Evolutionary conservation across 1,139 yeast genomes (phyloP), one percentile per base, ranked within the genome.

Genomic region (Suhomyces taliae): DNA sequence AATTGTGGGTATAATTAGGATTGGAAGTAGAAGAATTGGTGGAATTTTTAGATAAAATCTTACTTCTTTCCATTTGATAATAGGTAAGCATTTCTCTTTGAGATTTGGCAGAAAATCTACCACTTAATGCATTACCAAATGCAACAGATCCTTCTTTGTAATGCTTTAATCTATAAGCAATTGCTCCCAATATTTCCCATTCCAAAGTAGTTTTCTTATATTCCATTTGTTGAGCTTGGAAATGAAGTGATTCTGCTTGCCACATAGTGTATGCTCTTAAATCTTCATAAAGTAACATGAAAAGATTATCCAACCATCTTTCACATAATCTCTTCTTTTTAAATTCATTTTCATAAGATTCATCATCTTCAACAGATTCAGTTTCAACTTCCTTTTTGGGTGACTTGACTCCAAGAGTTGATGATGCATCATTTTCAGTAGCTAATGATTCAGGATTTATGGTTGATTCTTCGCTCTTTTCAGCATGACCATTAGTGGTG

Each of bases 131-230:
- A 42, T 90, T 85, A 54, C 89, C 88, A 58, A 89, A 82, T 7
- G 98, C 96, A 15, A 86, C 82, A 10, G 90, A 76, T 0, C 96
- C 95, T 59, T 89, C 95, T 50, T 84, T 85, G 62, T 71, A 82
- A 62, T 90, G 90, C 61, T 86, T 85, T 39, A 91, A 81, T 51
- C 97, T 79, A 58, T 79, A 79, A 6, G 96, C 90, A 39, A 90
- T 82, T 48, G 82, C 76, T 0, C 98, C 99, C 52, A 91, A 79
- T 38, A 91, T 76, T 65, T 91, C 97, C 98, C 98, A 93, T 67
- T 93, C 99, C 48, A 89, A 72, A 0, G 96, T 87, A 46, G 90
- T 82, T 67, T 88, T 91, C 59, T 82, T 83, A 56, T 86, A 80
- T 39, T 83, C 86, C 66, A 82, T 76, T 64, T 87, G 88, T 58